phyloP scores from a whole-genome alignment of 1,284 basidiomycete species.

The Ustilago cynodontis region DNA sequence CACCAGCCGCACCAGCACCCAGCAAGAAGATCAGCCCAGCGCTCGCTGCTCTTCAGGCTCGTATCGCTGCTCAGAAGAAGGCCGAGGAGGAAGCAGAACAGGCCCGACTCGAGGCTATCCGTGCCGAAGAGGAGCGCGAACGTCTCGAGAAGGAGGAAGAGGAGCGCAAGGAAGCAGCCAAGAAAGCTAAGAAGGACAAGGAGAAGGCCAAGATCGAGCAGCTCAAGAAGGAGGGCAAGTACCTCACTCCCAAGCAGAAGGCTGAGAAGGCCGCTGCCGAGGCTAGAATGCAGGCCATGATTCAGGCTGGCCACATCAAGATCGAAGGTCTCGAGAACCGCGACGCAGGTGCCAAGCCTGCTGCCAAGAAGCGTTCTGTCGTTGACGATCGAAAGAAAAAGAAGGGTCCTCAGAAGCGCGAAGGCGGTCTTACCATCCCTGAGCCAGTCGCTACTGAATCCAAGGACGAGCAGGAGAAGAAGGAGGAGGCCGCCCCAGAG shows the following conservation, averaged over 20 bases:
- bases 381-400: conserved; percentile 89
- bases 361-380: conserved; percentile 75
- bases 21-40: conserved; percentile 64
- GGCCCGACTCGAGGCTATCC: conserved; percentile 59
- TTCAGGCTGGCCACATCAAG: conserved; percentile 84
- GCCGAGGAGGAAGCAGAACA: conserved; percentile 66
- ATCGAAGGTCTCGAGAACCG: conserved; percentile 83
- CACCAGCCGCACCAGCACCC: conserved; percentile 47
- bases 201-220: conserved; percentile 68
- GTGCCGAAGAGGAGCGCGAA: conserved; percentile 66
- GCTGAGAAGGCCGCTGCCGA: conserved; percentile 92
- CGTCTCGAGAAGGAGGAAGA: conserved; percentile 66
- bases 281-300: conserved; percentile 87
- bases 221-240: conserved; percentile 69
- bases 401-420: conserved; percentile 76
- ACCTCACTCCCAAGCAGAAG: conserved; percentile 81
- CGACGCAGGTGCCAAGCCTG: conserved; percentile 69
- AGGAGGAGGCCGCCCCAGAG: conserved; percentile 12
- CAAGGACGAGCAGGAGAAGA: conserved; percentile 17
- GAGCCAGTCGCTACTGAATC: conserved; percentile 40
- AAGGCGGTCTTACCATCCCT: conserved; percentile 49
- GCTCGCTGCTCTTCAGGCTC: conserved; percentile 66
- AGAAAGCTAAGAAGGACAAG: conserved; percentile 66
- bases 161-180: conserved; percentile 66
- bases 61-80: conserved; percentile 68